These are phyloP conservation scores for Syzygium syzygioides DNA, from an alignment of 441 rosid genomes.

Conservation along the genomic window DNA sequence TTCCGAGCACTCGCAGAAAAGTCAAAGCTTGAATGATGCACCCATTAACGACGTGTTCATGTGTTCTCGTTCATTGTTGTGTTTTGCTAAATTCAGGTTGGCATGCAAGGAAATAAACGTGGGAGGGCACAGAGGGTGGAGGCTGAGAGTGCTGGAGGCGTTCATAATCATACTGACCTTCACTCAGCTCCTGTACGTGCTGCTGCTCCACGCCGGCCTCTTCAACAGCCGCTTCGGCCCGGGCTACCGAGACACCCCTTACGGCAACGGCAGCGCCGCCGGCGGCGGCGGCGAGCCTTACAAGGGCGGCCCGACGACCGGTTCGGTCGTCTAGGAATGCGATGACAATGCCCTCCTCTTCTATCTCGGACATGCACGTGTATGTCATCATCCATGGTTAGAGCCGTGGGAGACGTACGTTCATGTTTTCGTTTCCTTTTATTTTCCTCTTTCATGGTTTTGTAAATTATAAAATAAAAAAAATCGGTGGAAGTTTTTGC, in stretches of 20 bases:
- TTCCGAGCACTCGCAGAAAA: neutral
- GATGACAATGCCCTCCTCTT: neutral
- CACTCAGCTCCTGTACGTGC: slow-evolving; percentile 50
- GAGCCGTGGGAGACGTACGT: neutral
- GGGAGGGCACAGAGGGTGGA: slow-evolving; percentile 87
- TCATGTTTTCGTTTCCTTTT: neutral
- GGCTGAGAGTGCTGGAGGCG: slow-evolving; percentile 58
- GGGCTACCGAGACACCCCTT: slow-evolving; percentile 45
- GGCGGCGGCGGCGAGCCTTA: neutral
- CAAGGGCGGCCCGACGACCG: neutral
- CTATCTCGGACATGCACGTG: neutral
- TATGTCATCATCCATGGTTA: neutral
- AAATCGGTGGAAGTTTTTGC: neutral
- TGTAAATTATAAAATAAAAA: neutral
- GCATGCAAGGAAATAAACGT: slow-evolving; percentile 75
- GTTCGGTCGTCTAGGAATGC: neutral
- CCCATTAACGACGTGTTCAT: neutral
- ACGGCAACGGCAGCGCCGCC: slow-evolving; percentile 15
- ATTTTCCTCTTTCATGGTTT: neutral
- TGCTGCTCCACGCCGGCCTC: slow-evolving; percentile 67
- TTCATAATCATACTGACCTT: slow-evolving; percentile 60
- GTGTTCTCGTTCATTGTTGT: neutral
- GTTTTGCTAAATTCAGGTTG: slow-evolving; percentile 27
- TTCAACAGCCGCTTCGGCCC: slow-evolving; percentile 69
- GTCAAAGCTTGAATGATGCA: neutral